Percentiles rank a stretch among this genome's conserved stretches.
phyloP scores from a whole-genome alignment of 352 stramenopile species.

The Globisporangium yorkense region DNA sequence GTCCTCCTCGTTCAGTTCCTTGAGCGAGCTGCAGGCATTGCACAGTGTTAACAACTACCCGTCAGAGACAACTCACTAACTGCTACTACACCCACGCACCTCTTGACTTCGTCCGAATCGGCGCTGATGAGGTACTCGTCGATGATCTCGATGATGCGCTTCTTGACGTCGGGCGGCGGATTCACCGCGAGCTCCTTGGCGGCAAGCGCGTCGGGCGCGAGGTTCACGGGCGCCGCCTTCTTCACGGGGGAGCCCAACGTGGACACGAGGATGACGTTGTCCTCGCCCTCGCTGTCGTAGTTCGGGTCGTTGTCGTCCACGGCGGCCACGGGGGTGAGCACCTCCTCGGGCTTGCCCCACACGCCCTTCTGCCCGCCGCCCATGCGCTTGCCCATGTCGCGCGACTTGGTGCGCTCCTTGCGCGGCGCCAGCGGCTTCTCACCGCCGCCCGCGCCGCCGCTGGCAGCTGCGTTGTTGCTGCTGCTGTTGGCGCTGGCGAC shows the following conservation, averaged over 20 bases:
- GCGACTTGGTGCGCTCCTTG: slow-evolving; percentile 83
- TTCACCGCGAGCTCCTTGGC: slow-evolving; percentile 77
- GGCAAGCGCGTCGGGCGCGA: slow-evolving; percentile 61
- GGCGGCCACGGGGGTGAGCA: slow-evolving; percentile 49
- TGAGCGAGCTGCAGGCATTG: slow-evolving; percentile 37
- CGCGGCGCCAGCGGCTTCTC: slow-evolving; percentile 55
- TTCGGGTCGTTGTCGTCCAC: slow-evolving; percentile 91
- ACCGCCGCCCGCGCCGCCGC: slow-evolving; percentile 18
- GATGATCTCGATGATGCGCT: slow-evolving; percentile 86
- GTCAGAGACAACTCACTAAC: neutral
- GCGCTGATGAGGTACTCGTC: slow-evolving; percentile 86
- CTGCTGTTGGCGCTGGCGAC: neutral
- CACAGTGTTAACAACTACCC: neutral
- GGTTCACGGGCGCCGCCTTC: slow-evolving; percentile 31
- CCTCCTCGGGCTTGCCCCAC: slow-evolving; percentile 73
- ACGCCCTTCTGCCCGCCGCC: slow-evolving; percentile 81
- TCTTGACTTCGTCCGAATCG: slow-evolving; percentile 88
- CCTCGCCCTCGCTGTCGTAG: slow-evolving; percentile 90
- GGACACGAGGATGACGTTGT: slow-evolving; percentile 85
- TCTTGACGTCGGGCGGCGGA: slow-evolving; percentile 81
- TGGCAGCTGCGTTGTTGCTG: slow-evolving; percentile 7
- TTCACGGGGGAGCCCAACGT: slow-evolving; percentile 35
- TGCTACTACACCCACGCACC: slow-evolving; percentile 12
- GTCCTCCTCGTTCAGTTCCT: slow-evolving; percentile 56
- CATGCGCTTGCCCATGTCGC: slow-evolving; percentile 83